Percentiles rank a stretch among this genome's conserved stretches.
phyloP scores from a whole-genome alignment of 1,284 basidiomycete genomes.

The Exsudoporus floridanus region DNA sequence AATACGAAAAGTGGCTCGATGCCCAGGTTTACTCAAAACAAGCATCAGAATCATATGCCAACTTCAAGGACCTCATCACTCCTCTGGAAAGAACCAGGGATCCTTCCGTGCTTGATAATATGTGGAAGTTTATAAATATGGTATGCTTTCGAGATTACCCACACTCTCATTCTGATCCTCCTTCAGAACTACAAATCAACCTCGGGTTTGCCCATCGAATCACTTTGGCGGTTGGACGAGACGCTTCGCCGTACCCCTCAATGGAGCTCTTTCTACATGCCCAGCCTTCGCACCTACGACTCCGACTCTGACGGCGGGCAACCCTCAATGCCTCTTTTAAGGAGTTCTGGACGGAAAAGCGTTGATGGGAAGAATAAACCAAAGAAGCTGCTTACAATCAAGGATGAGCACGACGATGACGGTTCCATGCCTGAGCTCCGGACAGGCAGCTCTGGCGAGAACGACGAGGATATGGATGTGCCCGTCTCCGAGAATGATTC shows the following conservation, averaged over 20 bases:
- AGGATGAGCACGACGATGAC: conserved; percentile 44
- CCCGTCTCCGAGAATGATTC: conserved; percentile 39
- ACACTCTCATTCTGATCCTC: neutral
- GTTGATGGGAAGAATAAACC: conserved; percentile 32
- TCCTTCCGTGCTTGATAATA: conserved; percentile 47
- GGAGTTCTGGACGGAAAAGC: conserved; percentile 24
- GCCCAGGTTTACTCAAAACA: conserved; percentile 59
- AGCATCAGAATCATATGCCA: conserved; percentile 50
- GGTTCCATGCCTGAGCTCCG: conserved; percentile 64
- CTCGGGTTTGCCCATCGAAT: conserved; percentile 55
- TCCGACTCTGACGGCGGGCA: conserved; percentile 23
- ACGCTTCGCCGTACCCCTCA: conserved; percentile 52
- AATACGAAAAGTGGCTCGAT: conserved; percentile 62
- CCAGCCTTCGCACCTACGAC: conserved; percentile 23
- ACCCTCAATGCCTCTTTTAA: conserved; percentile 12
- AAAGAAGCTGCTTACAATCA: conserved; percentile 50
- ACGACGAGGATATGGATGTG: conserved; percentile 31
- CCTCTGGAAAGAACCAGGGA: conserved; percentile 58
- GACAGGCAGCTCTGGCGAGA: conserved; percentile 54
- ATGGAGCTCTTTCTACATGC: conserved; percentile 53
- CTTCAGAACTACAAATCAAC: conserved; percentile 56
- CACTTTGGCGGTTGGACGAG: conserved; percentile 62
- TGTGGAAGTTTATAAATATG: conserved; percentile 64
- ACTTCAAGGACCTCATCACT: conserved; percentile 55
- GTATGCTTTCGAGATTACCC: conserved; percentile 36